Evolutionary conservation across 2,329 filamentous ascomycete genomes (phyloP), one percentile per base, ranked within the genome.

Genomic region (Didymella glomerata): DNA sequence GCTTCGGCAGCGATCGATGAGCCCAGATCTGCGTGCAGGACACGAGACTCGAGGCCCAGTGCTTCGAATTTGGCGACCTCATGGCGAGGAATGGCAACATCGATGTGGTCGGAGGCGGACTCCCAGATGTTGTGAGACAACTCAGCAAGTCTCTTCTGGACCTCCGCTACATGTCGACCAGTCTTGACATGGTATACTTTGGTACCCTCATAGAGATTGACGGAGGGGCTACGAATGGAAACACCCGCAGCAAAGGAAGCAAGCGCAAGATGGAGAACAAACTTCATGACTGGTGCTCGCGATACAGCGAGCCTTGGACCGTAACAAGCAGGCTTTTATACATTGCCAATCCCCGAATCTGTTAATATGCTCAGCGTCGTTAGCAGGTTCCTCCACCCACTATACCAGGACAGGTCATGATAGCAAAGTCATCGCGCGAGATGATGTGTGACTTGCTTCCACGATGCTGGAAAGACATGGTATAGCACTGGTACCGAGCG

Each of bases 11-110:
- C 69, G 57, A 83, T 83, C 2, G 78, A 77, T n/a, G 62, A 44
- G 16, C 80, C 80, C 6, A 83, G 71, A 65, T 83, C 72, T 30
- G 76, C 74, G 56, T 82, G 79, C 71, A 83, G 76, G 16, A 77
- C 63, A 44, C 75, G 69, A 4, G 64, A 67, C 25, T 73, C 68
- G 32, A 80, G 66, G 14, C 69, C 72, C 16, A 78, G 64, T n/a
- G 72, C 65, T 45, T 80, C 65, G 59, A 82, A 82, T 7, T 71
- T 72, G 1, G 68, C 64, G 20, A 80, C 54, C 34, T 80, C 72
- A 10, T 75, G 69, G 13, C 75, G 76, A 14, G 79, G 69, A 49
- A 83, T 71, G n/a, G 79, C 75, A 45, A 83, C 66, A 61, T 82
- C 81, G 44, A 80, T 76, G 60, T 77, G 69, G 20, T 67, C 67